Percentiles rank a stretch among this genome's conserved stretches.
phyloP scores from a whole-genome alignment of 1,284 basidiomycete genomes.

The Earliella scabrosa region DNA sequence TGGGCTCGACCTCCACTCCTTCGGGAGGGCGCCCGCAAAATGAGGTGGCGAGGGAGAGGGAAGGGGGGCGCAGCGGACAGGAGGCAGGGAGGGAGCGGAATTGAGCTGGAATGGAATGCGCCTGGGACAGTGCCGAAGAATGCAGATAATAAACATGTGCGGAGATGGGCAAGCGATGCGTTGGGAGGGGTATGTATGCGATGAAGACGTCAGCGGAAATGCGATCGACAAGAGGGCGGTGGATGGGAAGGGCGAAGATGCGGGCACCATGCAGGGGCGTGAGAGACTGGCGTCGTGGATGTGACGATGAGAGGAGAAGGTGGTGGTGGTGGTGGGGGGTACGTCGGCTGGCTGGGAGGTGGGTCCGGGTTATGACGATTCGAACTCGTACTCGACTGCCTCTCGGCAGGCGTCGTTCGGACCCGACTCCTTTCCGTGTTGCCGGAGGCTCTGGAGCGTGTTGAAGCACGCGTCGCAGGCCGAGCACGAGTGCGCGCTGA shows the following conservation, averaged over 20 bases:
- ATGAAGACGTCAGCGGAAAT: slow-evolving; percentile 23
- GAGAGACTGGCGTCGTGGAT: background rate
- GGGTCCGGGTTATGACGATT: slow-evolving; percentile 41
- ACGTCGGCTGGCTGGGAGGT: background rate
- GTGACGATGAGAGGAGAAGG: background rate
- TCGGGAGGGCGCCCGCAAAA: slow-evolving; percentile 2
- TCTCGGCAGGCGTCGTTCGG: slow-evolving; percentile 69
- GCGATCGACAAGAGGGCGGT: slow-evolving; percentile 15
- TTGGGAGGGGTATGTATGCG: slow-evolving; percentile 22
- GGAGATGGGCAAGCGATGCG: slow-evolving; percentile 24
- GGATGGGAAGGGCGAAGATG: slow-evolving; percentile 14
- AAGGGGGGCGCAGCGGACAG: background rate
- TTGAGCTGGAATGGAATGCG: background rate
- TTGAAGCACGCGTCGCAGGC: slow-evolving; percentile 72
- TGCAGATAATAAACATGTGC: slow-evolving; percentile 23
- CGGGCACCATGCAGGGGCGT: slow-evolving; percentile 12
- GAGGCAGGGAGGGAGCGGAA: background rate
- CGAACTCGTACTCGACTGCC: slow-evolving; percentile 74
- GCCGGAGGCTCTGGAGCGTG: slow-evolving; percentile 55
- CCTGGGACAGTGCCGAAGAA: slow-evolving; percentile 3
- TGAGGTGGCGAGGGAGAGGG: background rate
- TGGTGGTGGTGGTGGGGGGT: slow-evolving; percentile 1
- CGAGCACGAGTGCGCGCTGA: slow-evolving; percentile 53
- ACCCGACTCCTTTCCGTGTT: slow-evolving; percentile 56
- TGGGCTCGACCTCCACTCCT: slow-evolving; percentile 2